Percentiles rank a stretch among this genome's conserved stretches.
Conservation (phyloP, 2,329 filamentous ascomycete species). For the Colletotrichum sp. region DNA sequence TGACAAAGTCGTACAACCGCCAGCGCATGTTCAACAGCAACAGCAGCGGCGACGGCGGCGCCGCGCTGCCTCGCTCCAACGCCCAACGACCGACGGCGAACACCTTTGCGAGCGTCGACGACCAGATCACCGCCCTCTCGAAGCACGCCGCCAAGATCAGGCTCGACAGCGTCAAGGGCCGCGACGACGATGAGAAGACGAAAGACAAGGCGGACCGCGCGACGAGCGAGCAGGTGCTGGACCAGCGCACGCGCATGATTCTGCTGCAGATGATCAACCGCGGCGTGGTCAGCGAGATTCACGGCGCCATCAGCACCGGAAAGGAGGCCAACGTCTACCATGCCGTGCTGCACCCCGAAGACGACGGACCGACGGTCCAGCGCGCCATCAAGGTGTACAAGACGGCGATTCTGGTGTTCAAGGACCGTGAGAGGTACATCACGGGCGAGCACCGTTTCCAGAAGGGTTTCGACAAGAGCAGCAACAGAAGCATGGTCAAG, state of each 20-base stretch:
- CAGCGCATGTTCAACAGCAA: constrained; percentile 70
- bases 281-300: constrained; percentile 85
- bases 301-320: constrained; percentile 93
- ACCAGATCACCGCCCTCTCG: constrained; percentile 84
- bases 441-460: constrained; percentile 93
- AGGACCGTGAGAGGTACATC: constrained; percentile 96
- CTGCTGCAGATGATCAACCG: constrained; percentile 95
- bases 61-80: constrained; percentile 73
- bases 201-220: constrained; percentile 93
- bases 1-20: constrained; percentile 88
- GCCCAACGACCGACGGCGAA: constrained; percentile 82
- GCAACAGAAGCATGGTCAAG: constrained; percentile 96
- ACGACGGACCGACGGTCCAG: constrained; percentile 67
- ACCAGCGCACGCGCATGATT: constrained; percentile 94
- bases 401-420: constrained; percentile 96
- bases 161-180: constrained; percentile 67
- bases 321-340: constrained; percentile 99
- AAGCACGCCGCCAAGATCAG: constrained; percentile 87
- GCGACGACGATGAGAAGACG: constrained; percentile 52
- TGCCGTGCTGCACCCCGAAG: constrained; percentile 69
- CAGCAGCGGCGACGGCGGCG: constrained; percentile 30
- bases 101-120: constrained; percentile 79
- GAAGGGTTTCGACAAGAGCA: constrained; percentile 89
- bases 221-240: constrained; percentile 92
- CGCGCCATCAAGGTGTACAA: constrained; percentile 99